Conservation (phyloP, 371 early-diverging fungal genomes). For the Agmasoma carcini region DNA sequence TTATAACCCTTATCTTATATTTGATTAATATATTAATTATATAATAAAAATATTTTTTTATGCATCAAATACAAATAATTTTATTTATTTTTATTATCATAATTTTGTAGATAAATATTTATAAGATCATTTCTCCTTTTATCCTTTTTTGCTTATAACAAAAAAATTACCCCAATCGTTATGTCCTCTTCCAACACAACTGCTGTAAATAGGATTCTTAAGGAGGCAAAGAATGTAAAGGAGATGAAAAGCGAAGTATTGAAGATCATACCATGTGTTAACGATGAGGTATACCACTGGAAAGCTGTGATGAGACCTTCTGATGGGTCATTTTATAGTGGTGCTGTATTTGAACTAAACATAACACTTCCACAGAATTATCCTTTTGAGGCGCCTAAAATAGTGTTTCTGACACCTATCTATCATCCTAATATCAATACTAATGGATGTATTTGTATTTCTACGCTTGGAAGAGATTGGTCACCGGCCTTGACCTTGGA, state of each 20-base stretch:
- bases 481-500: conserved; percentile 88
- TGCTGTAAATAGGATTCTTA: conserved; percentile 18
- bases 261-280: conserved; percentile 16
- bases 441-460: conserved; percentile 89
- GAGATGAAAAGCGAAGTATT: conserved; percentile 7
- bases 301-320: conserved; percentile 65
- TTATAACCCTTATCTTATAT: not conserved
- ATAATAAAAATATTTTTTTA: too few species aligned
- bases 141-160: not conserved
- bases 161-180: not conserved
- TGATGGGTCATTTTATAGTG: conserved; percentile 66
- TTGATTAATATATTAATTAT: too few species aligned
- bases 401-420: conserved; percentile 82
- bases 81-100: too few species aligned
- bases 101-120: not conserved
- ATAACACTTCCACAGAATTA: conserved; percentile 95
- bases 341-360: conserved; percentile 83
- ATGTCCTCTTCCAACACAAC: conserved; percentile 9
- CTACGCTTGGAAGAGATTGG: conserved; percentile 93
- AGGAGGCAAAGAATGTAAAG: not conserved
- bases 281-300: conserved; percentile 71
- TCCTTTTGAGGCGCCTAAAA: conserved; percentile 94
- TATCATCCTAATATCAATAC: conserved; percentile 97
- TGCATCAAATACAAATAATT: too few species aligned
- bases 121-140: not conserved